Evolutionary conservation across 2,329 filamentous ascomycete genomes (phyloP), one percentile per base, ranked within the genome.

Genomic region (Balansia obtecta): DNA sequence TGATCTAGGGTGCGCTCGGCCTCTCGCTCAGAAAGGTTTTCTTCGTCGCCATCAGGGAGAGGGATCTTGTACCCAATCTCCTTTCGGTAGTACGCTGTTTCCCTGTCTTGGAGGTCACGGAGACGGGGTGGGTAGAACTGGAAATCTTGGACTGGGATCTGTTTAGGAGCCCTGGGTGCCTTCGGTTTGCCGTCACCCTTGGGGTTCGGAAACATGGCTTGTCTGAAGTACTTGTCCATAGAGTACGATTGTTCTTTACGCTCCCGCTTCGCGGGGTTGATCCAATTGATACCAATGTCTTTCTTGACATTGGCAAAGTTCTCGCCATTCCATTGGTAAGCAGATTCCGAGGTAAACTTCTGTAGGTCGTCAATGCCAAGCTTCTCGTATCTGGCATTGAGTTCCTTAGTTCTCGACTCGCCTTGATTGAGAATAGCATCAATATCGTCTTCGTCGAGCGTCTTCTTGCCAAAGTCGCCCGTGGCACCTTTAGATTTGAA

Each of bases 291-390:
- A 46, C 88, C 88, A 55, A 96, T 88, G 46, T 95, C 88, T 67
- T 94, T 95, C 71, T 94, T 94, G 63, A 84, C 80, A 52, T 86
- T 87, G 49, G 89, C 87, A 65, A 98, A 98, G 61, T 91, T 91
- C 69, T 97, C 85, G 45, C 93, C 93, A 56, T 98, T 98, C 94
- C 94, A 98, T 64, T 97, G 93, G 61, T 98, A 98, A 0, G 94
- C 90, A 50, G 88, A 95, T 61, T 98, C 93, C 0, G 91, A 96
- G 1, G 86, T 93, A 68, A 98, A 98, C 63, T 97, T 97, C 64
- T 98, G 93, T 42, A 98, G 71, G 58, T 98, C 93, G 64, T 98
- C 93, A 32, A 98, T 86, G 56, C 94, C 93, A 40, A 98, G 82
- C 65, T 95, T 95, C 66, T 97, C 93, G 61, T 97, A 98, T 67